Base-by-base conservation (phyloP, 306 rosid species). In the Vachellia collinsii region DNA sequence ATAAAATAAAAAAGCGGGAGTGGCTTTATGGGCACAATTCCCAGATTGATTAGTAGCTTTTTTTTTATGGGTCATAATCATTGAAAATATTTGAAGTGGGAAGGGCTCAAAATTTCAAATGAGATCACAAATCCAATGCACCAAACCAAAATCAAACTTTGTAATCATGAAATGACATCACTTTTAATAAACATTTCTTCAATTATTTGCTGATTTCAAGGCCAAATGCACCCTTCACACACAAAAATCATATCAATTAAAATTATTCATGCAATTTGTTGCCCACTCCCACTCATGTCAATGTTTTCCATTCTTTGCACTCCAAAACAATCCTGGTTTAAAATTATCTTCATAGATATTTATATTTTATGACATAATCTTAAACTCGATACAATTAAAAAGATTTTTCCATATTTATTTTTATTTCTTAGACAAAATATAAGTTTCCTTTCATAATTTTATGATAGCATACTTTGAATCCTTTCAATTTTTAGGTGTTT, bases 111-210 rank as follows among this genome's bases (percentile, higher is more conserved):
- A n/a, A 22, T 71, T 77, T 77, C 66, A 59, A 77, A 82, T 25
- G 51, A 77, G 66, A 62, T 46, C 14, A 29, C 34, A 29, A n/a
- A 6, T 72, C 25, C 78, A 82, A 72, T 51, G 85, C 82, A 82
- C 75, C 85, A 62, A 70, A 71, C 50, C 72, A 25, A 72, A 77
- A 71, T 72, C 75, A 72, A 68, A 41, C 71, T 44, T 50, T 51
- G 70, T 64, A 43, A 64, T 64, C 64, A 80, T 53, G 82, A 83
- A 41, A 63, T 51, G 86, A 83, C 86, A 83, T 54, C 79, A 72
- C 82, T 72, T 34, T 41, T n/a, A n/a, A 6, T 72, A 8, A 72
- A 79, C 72, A 1, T 29, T 76, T 77, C 29, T 12, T 67, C 25
- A 20, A 64, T 44, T 72, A 68, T 19, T 63, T 47, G 64, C 82